A percentile compares a stretch with the other conserved stretches of the same genome.
Evolutionary conservation across 768 basidiomycete genomes (phyloP).

Genomic region (Rhodosporidiobolus odoratus): DNA sequence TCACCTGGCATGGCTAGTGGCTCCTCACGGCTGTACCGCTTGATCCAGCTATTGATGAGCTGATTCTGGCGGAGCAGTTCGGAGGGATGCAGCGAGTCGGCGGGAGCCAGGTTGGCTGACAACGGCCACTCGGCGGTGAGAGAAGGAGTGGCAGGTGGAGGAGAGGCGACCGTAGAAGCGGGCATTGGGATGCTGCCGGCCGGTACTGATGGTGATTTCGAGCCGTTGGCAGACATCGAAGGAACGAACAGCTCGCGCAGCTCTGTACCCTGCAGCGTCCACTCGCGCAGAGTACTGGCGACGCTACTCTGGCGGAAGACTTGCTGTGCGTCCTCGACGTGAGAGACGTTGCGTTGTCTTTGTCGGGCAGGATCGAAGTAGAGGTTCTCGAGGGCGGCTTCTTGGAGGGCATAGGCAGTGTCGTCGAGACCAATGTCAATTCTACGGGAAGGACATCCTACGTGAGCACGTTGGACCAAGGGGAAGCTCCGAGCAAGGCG

Average conservation of each 20-base stretch:
- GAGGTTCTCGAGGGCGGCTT: slow-evolving; percentile 59
- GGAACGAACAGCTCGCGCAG: slow-evolving; percentile 66
- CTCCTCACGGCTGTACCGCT: slow-evolving; percentile 57
- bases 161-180: not conserved
- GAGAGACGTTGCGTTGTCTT: slow-evolving; percentile 34
- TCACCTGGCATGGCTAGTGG: slow-evolving; percentile 72
- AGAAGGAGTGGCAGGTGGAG: slow-evolving; percentile 25
- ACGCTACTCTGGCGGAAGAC: slow-evolving; percentile 8
- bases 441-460: too few species aligned
- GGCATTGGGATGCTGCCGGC: slow-evolving; percentile 43
- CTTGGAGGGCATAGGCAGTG: slow-evolving; percentile 65
- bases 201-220: slow-evolving; percentile 50
- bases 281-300: slow-evolving; percentile 49
- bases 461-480: slow-evolving; percentile 39
- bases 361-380: slow-evolving; percentile 53
- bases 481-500: not conserved
- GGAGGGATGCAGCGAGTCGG: slow-evolving; percentile 45
- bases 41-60: slow-evolving; percentile 74
- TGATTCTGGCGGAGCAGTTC: slow-evolving; percentile 67
- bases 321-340: slow-evolving; percentile 29
- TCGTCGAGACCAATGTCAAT: slow-evolving; percentile 68
- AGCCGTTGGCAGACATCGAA: slow-evolving; percentile 47
- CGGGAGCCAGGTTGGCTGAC: not conserved
- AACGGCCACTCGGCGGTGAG: slow-evolving; percentile 36
- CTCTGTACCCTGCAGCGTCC: slow-evolving; percentile 63